These are phyloP conservation scores for Aspergillus sp. DNA, from an alignment of 2,329 filamentous ascomycete genomes.

Conservation along the genomic window DNA sequence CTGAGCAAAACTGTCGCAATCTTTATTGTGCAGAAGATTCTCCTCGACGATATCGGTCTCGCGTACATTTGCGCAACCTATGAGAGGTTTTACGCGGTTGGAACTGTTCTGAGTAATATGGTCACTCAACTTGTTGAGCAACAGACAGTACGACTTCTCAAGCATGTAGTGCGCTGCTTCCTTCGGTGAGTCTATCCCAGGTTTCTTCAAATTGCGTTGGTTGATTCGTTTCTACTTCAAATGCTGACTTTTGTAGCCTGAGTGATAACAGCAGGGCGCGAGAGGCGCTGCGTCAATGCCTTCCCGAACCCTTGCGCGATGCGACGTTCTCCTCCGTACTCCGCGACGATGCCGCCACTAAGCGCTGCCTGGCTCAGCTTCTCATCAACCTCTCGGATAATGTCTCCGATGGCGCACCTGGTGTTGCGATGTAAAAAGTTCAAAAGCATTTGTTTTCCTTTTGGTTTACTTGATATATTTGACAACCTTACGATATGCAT, in stretches of 20 bases:
- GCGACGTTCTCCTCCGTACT: conserved; percentile 96
- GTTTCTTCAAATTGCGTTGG: background rate
- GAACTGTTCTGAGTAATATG: conserved; percentile 98
- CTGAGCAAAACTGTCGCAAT: conserved; percentile 98
- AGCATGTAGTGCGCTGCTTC: conserved; percentile 97
- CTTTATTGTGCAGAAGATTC: conserved; percentile 98
- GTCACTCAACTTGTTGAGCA: conserved; percentile 96
- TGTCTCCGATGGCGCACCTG: conserved; percentile 58
- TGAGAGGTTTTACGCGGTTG: conserved; percentile 96
- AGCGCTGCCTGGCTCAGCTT: conserved; percentile 94
- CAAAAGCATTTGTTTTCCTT: conserved; percentile 34
- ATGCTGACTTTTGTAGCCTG: conserved; percentile 57
- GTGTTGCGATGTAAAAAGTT: conserved; percentile 42
- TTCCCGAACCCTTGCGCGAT: conserved; percentile 97
- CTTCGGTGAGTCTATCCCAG: conserved; percentile 68
- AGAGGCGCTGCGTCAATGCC: conserved; percentile 91
- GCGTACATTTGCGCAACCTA: conserved; percentile 99
- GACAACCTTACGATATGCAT: conserved; percentile 44
- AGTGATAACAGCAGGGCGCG: conserved; percentile 95
- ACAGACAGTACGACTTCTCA: conserved; percentile 90
- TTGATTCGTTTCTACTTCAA: background rate
- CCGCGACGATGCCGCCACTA: conserved; percentile 94
- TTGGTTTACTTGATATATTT: conserved; percentile 37
- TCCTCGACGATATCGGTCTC: conserved; percentile 92
- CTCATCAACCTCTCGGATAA: conserved; percentile 95